A percentile compares a stretch with the other conserved stretches of the same genome.
These are phyloP conservation scores for Nothophaeocryptopus gaeumannii DNA, from an alignment of 2,329 filamentous ascomycete genomes.

Conservation along the genomic window DNA sequence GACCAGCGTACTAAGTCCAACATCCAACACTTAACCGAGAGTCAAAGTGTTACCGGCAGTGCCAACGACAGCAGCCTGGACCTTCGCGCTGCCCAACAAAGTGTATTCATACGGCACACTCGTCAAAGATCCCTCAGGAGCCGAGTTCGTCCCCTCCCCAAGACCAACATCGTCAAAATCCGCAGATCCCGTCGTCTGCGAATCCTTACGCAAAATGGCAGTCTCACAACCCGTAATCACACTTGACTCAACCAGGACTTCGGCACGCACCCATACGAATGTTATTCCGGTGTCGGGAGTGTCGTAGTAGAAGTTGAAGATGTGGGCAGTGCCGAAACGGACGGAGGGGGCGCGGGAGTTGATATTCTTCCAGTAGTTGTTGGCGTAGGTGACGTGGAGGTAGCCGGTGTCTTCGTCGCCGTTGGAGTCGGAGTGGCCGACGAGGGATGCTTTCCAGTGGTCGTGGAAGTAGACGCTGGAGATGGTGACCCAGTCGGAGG, in stretches of 20 bases:
- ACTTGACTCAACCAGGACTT: constrained; percentile 44
- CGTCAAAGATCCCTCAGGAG: constrained; percentile 34
- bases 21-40: constrained; percentile 22
- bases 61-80: constrained; percentile 41
- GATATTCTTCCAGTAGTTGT: constrained; percentile 65
- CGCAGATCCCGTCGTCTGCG: constrained; percentile 36
- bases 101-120: constrained; percentile 37
- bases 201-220: constrained; percentile 36
- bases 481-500: constrained; percentile 60
- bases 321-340: constrained; percentile 65
- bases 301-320: constrained; percentile 55
- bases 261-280: constrained; percentile 42
- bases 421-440: constrained; percentile 62
- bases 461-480: constrained; percentile 50
- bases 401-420: constrained; percentile 58
- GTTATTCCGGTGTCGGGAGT: constrained; percentile 41
- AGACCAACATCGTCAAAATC: constrained; percentile 41
- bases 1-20: too few species aligned
- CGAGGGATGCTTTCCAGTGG: constrained; percentile 61
- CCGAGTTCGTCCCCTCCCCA: constrained; percentile 35
- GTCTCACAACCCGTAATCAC: constrained; percentile 37
- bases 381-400: constrained; percentile 62
- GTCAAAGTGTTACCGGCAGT: constrained; percentile 40
- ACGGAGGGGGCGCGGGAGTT: constrained; percentile 62
- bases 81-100: constrained; percentile 35